Base-by-base conservation (phyloP, 139 green algal genomes). In the Closterium sp. region DNA sequence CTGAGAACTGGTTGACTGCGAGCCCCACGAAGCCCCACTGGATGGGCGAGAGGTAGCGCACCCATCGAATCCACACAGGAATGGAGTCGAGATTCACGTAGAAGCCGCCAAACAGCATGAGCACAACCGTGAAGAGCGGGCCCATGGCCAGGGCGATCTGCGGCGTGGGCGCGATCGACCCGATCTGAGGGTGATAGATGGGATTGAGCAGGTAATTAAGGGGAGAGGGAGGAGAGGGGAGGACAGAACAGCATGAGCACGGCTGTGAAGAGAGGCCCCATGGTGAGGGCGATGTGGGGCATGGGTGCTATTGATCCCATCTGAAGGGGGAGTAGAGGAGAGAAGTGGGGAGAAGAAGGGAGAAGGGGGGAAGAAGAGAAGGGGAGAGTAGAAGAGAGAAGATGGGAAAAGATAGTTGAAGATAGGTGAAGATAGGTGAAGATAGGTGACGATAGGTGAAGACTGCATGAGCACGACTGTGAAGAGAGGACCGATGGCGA, bases 81-180 rank as follows among this genome's bases (percentile, higher is more conserved):
- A 96, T 95, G 66, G 76, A 94, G 64, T 94, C 84, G 1, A 92
- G 19, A 36, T 96, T 96, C 21, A 95, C 84, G 28, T 96, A 96
- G 35, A 96, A 95, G 10, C 95, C 95, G 3, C 93, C 95, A 33
- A 96, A 95, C 8, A 96, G 85, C 36, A 96, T 96, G 66, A 96
- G 92, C 4, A 96, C 88, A 19, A 95, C 90, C 2, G 91, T 95
- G 4, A 96, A 36, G 31, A 94, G 87, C 12, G 95, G 95, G 0
- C 95, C 95, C n/a, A 97, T 32, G 19, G 94, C 95, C 2, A 96
- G 85, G 9, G 95, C 94, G 0, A 85, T 34, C 85, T 92, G 91
- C n/a, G 93, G 92, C 0, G 92, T 94, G 16, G 92, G 91, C 30
- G 91, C 92, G 0, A 95, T 35, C 9, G 91, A 92, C 10, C 90